Base-by-base conservation (phyloP, 2,329 filamentous ascomycete species). In the Neoarthrinium moseri region DNA sequence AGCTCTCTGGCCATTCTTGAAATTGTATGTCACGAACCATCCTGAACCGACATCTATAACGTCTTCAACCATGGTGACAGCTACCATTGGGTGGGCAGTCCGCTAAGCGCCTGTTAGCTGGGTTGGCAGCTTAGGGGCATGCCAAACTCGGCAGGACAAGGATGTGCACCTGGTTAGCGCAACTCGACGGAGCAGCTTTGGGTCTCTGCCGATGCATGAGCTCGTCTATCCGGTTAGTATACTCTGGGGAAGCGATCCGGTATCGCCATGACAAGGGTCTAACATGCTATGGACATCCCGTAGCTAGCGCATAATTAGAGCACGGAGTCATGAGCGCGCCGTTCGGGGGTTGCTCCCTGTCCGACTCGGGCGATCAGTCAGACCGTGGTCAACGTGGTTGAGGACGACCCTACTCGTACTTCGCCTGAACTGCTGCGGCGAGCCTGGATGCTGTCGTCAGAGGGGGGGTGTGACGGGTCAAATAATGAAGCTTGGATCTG, bases 241-340 rank as follows among this genome's bases (percentile, higher is more conserved):
- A 26, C n/a, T 10, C 22, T 44, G 32, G 41, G 32, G 32, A 36
- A 26, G 15, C 17, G n/a, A 17, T 44, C 41, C 41, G 41, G 41
- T 43, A 43, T 27, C 21, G 41, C 41, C 41, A 32, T 30, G 22
- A 24, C 41, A 26, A 24, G 41, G 41, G 27, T 44, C n/a, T 30
- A 26, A 39, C 23, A 39, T 29, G 8, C 8, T n/a, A n/a, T n/a
- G n/a, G n/a, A n/a, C n/a, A n/a, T n/a, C 26, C n/a, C 26, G 26
- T 8, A 8, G 26, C 26, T 29, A 29, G 26, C 26, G 26, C 26
- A 29, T 7, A n/a, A n/a, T n/a, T n/a, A n/a, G n/a, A n/a, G n/a
- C n/a, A n/a, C n/a, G n/a, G n/a, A n/a, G n/a, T n/a, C n/a, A n/a
- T n/a, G n/a, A n/a, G n/a, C n/a, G n/a, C n/a, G n/a, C n/a, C n/a